Conservation (phyloP, 2,329 filamentous ascomycete genomes). For the Claviceps maximensis region DNA sequence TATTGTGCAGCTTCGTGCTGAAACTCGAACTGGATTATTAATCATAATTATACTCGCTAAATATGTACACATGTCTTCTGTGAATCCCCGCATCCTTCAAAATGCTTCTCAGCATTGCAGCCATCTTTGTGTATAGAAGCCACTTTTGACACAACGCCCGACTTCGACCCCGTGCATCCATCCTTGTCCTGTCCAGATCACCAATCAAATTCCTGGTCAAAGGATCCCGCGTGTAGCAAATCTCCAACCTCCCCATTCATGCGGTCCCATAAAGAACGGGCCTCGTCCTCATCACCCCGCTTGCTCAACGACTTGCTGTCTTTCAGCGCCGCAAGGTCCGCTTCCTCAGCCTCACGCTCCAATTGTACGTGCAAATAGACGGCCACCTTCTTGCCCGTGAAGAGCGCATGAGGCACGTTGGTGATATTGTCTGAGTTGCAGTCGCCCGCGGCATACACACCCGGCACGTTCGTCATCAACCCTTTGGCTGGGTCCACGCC, state of each 20-base stretch:
- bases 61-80: too few relatives aligned
- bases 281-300: conserved; percentile 20
- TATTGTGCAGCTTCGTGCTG: too few relatives aligned
- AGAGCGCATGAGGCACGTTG: conserved; percentile 49
- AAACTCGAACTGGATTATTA: too few relatives aligned
- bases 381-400: conserved; percentile 42
- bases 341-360: conserved; percentile 24
- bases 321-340: conserved; percentile 16
- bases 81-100: too few relatives aligned
- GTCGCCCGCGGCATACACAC: conserved; percentile 46
- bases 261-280: conserved; percentile 29
- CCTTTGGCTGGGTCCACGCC: conserved; percentile 26
- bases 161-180: not conserved
- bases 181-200: not conserved
- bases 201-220: not conserved
- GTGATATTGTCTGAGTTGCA: conserved; percentile 46
- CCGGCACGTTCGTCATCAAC: conserved; percentile 35
- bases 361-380: conserved; percentile 41
- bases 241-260: conserved; percentile 31
- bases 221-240: conserved; percentile 29
- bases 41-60: too few relatives aligned
- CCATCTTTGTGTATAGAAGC: too few relatives aligned
- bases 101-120: too few relatives aligned
- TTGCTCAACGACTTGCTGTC: conserved; percentile 11
- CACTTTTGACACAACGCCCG: not conserved